phyloP scores from a whole-genome alignment of 805 yeast species.

The Candida nemodendra region DNA sequence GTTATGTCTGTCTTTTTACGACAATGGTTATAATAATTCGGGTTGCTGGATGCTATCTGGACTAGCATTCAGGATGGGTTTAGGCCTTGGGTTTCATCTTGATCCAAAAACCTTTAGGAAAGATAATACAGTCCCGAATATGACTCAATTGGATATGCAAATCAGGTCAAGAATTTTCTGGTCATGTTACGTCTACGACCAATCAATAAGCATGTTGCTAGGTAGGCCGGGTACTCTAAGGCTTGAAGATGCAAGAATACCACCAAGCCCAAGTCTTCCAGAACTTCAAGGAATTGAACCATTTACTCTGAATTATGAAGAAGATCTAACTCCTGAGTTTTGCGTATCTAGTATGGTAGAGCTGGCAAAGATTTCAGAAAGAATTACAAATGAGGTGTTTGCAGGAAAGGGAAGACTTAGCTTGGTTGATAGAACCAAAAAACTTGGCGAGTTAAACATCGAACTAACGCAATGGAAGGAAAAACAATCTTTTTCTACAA shows the following conservation, averaged over 20 bases:
- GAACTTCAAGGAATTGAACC: constrained; percentile 1
- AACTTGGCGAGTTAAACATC: constrained; percentile 3
- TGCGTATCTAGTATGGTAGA: constrained; percentile 4
- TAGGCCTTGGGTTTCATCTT: constrained; percentile 57
- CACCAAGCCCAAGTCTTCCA: constrained; percentile 2
- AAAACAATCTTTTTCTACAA: constrained; percentile 1
- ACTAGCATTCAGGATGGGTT: constrained; percentile 58
- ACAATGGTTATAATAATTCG: constrained; percentile 52
- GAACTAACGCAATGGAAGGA: constrained; percentile 3
- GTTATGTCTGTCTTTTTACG: constrained; percentile 55
- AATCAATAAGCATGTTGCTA: constrained; percentile 2
- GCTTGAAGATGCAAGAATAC: constrained; percentile 2
- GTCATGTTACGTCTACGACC: constrained; percentile 4
- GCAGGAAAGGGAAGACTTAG: constrained; percentile 3
- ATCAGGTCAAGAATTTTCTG: constrained; percentile 3
- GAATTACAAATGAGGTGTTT: constrained; percentile 4
- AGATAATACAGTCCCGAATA: constrained; percentile 1
- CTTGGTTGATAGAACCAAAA: constrained; percentile 2
- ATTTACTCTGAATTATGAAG: constrained; percentile 2
- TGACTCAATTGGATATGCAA: constrained; percentile 4
- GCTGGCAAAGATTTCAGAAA: constrained; percentile 1
- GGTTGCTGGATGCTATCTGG: constrained; percentile 59
- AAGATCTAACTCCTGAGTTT: constrained; percentile 1
- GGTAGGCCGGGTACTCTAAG: constrained; percentile 2
- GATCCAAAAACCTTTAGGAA: constrained; percentile 38